Evolutionary conservation across 768 basidiomycete genomes (phyloP).

Genomic region (Termitomyces sp.): DNA sequence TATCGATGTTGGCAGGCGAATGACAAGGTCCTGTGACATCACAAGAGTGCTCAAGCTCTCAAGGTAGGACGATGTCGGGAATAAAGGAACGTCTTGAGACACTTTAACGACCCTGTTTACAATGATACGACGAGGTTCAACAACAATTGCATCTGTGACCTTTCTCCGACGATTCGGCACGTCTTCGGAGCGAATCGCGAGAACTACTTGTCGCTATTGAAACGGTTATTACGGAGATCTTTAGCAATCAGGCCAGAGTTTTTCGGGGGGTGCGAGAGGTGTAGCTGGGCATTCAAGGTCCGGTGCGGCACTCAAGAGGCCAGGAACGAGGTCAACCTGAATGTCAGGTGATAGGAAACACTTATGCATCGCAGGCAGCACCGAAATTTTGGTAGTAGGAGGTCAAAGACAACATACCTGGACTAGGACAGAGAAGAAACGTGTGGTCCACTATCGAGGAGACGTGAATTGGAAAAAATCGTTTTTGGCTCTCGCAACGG

Average conservation of each 20-base stretch:
- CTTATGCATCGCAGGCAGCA: too few species aligned
- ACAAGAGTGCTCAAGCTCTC: too few species aligned
- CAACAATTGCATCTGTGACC: background rate
- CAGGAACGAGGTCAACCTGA: background rate
- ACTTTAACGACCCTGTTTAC: background rate
- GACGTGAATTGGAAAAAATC: background rate
- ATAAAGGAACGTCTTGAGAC: background rate
- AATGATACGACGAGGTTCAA: background rate
- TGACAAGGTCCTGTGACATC: too few species aligned
- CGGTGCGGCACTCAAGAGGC: background rate
- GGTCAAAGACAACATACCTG: background rate
- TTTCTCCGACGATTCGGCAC: background rate
- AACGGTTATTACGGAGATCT: background rate
- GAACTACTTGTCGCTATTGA: too few species aligned
- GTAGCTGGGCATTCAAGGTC: background rate
- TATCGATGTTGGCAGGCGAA: too few species aligned
- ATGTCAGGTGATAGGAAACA: background rate
- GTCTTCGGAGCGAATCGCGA: background rate
- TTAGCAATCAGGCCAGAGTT: background rate
- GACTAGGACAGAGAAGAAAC: background rate
- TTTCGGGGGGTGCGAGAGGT: background rate
- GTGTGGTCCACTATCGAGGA: background rate
- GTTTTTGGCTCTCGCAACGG: too few species aligned
- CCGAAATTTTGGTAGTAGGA: too few species aligned
- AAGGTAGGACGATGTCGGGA: background rate